Conservation (phyloP, 371 early-diverging fungal species). For the Lichtheimia ramosa region DNA sequence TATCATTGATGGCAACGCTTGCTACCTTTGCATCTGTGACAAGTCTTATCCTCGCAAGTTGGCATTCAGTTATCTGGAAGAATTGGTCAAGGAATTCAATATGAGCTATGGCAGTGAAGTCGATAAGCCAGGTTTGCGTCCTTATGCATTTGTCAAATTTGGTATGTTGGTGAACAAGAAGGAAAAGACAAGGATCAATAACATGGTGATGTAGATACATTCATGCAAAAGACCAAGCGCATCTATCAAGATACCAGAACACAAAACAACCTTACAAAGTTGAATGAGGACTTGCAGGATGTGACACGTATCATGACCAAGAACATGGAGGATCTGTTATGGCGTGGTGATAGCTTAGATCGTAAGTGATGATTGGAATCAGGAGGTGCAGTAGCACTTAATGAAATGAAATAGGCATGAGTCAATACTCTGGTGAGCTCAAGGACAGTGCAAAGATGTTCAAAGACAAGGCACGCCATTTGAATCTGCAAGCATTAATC, state of each 20-base stretch:
- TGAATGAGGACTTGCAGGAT: slow-evolving; percentile 95
- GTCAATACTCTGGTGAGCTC: slow-evolving; percentile 50
- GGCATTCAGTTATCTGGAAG: slow-evolving; percentile 94
- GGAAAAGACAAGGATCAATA: not conserved
- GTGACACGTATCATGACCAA: slow-evolving; percentile 97
- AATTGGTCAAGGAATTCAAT: slow-evolving; percentile 92
- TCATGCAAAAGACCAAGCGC: slow-evolving; percentile 95
- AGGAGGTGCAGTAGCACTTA: too few relatives aligned
- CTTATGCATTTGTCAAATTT: slow-evolving; percentile 96
- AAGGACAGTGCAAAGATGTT: slow-evolving; percentile 57
- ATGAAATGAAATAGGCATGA: slow-evolving; percentile 26
- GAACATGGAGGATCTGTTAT: slow-evolving; percentile 95
- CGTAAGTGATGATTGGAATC: slow-evolving; percentile 39
- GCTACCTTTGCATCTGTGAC: slow-evolving; percentile 94
- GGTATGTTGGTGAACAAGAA: slow-evolving; percentile 45
- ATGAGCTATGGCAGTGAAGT: slow-evolving; percentile 89
- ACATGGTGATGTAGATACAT: slow-evolving; percentile 68
- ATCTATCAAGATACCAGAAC: slow-evolving; percentile 94
- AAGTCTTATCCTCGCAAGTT: slow-evolving; percentile 91
- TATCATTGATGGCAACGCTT: slow-evolving; percentile 90
- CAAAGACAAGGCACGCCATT: slow-evolving; percentile 66
- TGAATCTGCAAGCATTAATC: slow-evolving; percentile 86
- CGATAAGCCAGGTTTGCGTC: slow-evolving; percentile 82
- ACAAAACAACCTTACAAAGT: slow-evolving; percentile 87
- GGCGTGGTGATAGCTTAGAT: slow-evolving; percentile 89